Base-by-base conservation (phyloP, 2,329 filamentous ascomycete species). In the Drechslerella coelobrocha region DNA sequence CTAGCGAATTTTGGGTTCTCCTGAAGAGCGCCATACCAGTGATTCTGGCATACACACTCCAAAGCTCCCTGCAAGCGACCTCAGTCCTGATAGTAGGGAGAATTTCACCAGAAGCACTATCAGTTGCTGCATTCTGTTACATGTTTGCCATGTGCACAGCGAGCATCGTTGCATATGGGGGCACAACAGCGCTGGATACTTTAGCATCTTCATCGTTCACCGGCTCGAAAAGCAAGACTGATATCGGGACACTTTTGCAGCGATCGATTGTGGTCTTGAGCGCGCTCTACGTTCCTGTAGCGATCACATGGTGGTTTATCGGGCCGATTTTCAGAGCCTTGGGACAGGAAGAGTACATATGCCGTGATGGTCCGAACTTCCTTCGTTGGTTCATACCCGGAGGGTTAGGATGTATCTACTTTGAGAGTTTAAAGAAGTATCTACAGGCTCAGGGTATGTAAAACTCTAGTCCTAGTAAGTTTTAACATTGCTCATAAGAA, bases 131-230 rank as follows among this genome's bases (percentile, higher is more conserved):
- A 0, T 96, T 96, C 76, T 90, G 89, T 1, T 93, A 94, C 81
- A 96, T 96, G 91, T 96, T 96, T 75, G 91, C 91, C 60, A 92
- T 93, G 89, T 87, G 89, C 21, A 91, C 90, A 0, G 91, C 88
- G 0, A 95, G 91, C 91, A 84, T 96, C 37, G 89, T 96, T 68
- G 91, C 88, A 0, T 84, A 96, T 2, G 91, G 91, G 26, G 91
- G 91, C 6, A 92, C 90, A 0, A 96, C 90, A 0, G 91, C 91
- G 0, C 83, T 96, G 45, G 91, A 96, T 78, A 96, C 91, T 0
- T 81, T 96, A 23, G 91, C 90, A 1, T 92, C 90, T 0, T 90
- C 88, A 50, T 88, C 88, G 47, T 96, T 91, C 78, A 96, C 91
- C 0, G 89, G 89, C 0, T 90, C 89, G 72, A 85, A 87, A 73